A percentile compares a stretch with the other conserved stretches of the same genome.
These are phyloP conservation scores for Begonia fuchsioides DNA, from an alignment of 306 rosid genomes.

Conservation along the genomic window DNA sequence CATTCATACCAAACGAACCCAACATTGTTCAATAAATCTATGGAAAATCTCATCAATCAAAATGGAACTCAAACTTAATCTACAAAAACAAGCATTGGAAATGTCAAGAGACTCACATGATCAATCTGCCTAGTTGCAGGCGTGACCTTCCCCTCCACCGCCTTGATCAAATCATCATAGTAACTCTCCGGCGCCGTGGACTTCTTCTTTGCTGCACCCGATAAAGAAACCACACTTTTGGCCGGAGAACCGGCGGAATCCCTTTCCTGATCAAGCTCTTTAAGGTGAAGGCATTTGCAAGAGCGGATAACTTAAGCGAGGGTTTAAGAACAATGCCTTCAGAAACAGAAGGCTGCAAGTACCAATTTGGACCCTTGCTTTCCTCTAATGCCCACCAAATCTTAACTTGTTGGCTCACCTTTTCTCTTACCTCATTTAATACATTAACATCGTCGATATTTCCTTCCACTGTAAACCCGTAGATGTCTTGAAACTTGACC, in stretches of 20 bases:
- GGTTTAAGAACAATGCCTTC: conserved; percentile 23
- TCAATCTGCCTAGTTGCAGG: conserved; percentile 96
- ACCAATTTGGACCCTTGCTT: conserved; percentile 93
- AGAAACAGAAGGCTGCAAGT: conserved; percentile 34
- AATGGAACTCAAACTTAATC: no score
- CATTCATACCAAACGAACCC: no score
- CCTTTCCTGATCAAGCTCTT: conserved; percentile 88
- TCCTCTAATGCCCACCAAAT: conserved; percentile 99
- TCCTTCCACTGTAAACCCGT: conserved; percentile 83
- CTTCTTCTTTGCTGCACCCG: conserved; percentile 97
- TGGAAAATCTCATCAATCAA: no score
- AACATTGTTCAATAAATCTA: no score
- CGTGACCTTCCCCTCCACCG: conserved; percentile 88
- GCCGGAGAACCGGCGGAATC: conserved; percentile 83
- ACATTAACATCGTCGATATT: conserved; percentile 93
- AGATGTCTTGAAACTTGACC: conserved; percentile 86
- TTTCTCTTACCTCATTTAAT: conserved; percentile 82
- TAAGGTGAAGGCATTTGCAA: conserved; percentile 74
- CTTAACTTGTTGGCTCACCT: conserved; percentile 69
- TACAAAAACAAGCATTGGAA: no score
- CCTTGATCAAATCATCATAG: conserved; percentile 69
- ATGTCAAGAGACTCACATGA: conserved; percentile 44
- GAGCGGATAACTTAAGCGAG: conserved; percentile 58
- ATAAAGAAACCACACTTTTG: conserved; percentile 87
- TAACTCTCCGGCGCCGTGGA: conserved; percentile 96